These are phyloP conservation scores for Metschnikowia henanensis DNA, from an alignment of 805 yeast species.

Conservation along the genomic window DNA sequence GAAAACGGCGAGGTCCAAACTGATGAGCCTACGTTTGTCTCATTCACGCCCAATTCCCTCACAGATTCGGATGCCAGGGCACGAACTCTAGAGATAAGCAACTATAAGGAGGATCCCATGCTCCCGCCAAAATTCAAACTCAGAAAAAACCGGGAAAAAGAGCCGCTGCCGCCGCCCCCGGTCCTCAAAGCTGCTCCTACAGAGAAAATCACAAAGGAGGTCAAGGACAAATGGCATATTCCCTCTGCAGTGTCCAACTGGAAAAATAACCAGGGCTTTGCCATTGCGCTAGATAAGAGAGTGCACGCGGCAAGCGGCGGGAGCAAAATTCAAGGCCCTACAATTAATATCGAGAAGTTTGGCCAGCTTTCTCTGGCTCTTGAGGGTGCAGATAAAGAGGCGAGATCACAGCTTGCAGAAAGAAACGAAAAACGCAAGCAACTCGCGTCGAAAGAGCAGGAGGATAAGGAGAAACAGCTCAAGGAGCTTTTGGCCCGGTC, in stretches of 20 bases:
- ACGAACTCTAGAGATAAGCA: constrained; percentile 63
- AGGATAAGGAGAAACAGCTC: constrained; percentile 30
- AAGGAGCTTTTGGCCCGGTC: constrained; percentile 29
- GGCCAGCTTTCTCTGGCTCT: constrained; percentile 69
- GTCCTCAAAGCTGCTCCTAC: constrained; percentile 54
- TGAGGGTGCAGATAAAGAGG: constrained; percentile 35
- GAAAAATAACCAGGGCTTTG: constrained; percentile 91
- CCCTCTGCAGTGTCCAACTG: constrained; percentile 94
- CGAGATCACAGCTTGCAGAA: constrained; percentile 27
- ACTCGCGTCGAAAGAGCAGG: constrained; percentile 25
- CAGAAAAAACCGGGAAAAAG: constrained; percentile 63
- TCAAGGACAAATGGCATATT: constrained; percentile 78
- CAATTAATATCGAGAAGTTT: constrained; percentile 56
- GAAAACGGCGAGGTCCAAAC: constrained; percentile 36
- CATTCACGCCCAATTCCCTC: constrained; percentile 18
- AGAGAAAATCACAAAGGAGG: constrained; percentile 63
- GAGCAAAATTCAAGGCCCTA: constrained; percentile 28
- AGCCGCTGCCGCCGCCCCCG: constrained; percentile 66
- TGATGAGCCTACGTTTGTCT: constrained; percentile 13
- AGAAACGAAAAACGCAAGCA: constrained; percentile 29
- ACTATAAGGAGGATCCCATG: constrained; percentile 76
- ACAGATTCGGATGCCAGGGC: constrained; percentile 17
- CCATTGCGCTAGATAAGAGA: constrained; percentile 78
- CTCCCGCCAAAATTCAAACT: constrained; percentile 77
- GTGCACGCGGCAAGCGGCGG: constrained; percentile 51